phyloP scores from a whole-genome alignment of 345 rosid genomes.

The Trapa bicornis region DNA sequence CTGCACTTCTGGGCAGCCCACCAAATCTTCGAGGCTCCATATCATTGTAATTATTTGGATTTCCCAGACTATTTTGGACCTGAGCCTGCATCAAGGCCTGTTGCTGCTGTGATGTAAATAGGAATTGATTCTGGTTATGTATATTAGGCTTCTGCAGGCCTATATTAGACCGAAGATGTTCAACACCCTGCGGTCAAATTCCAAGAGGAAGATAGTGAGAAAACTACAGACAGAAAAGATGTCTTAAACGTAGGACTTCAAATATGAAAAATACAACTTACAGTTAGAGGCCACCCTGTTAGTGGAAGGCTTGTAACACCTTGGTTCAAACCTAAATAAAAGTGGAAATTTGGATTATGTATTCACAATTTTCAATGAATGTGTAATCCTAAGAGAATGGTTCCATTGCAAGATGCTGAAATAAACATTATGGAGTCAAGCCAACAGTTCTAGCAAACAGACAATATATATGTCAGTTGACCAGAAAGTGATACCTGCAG shows the following conservation, averaged over 20 bases:
- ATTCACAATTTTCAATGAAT: neutral
- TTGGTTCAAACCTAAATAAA: slow-evolving; percentile 34
- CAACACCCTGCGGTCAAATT: slow-evolving; percentile 30
- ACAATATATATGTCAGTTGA: slow-evolving; percentile 15
- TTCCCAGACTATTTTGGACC: slow-evolving; percentile 34
- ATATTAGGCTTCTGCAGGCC: slow-evolving; percentile 40
- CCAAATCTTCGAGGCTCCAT: slow-evolving; percentile 37
- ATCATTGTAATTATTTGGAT: slow-evolving; percentile 29
- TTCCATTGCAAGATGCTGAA: neutral
- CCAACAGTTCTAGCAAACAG: neutral
- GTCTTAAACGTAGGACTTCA: neutral
- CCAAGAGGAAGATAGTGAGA: slow-evolving; percentile 1
- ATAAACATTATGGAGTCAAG: neutral
- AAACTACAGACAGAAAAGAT: slow-evolving; percentile 1
- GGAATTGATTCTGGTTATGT: slow-evolving; percentile 37
- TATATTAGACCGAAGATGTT: slow-evolving; percentile 35
- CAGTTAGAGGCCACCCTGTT: slow-evolving; percentile 64
- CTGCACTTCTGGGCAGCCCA: slow-evolving; percentile 34
- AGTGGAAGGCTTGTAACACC: slow-evolving; percentile 46
- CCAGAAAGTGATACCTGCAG: slow-evolving; percentile 26
- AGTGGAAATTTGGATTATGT: neutral
- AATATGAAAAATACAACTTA: slow-evolving; percentile 16
- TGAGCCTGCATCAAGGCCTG: slow-evolving; percentile 45
- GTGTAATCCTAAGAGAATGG: neutral
- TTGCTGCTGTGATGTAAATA: slow-evolving; percentile 41